These are phyloP conservation scores for Nicotiana knightiana DNA, from an alignment of 257 asterid species.

Conservation along the genomic window DNA sequence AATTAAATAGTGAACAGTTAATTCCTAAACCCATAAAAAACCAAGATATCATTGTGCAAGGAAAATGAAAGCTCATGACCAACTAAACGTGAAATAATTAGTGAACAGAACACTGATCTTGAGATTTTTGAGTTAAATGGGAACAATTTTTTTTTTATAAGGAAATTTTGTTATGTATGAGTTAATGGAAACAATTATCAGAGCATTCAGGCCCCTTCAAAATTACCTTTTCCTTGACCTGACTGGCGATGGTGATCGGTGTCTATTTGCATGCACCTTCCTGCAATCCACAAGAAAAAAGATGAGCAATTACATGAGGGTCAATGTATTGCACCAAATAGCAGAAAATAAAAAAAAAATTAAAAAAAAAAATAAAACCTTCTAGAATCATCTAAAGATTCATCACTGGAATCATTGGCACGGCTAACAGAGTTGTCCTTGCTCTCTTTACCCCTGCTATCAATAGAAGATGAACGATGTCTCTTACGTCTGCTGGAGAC, in stretches of 20 bases:
- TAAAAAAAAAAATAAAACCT: conserved; percentile 29
- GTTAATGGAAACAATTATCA: background rate
- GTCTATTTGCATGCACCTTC: conserved; percentile 59
- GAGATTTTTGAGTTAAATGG: background rate
- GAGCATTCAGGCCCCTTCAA: conserved; percentile 7
- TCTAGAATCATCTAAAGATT: conserved; percentile 67
- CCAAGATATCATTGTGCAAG: background rate
- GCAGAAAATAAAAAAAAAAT: background rate
- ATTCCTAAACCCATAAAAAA: background rate
- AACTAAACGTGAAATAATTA: background rate
- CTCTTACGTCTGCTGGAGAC: conserved; percentile 61
- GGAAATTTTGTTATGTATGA: no score
- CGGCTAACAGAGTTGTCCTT: conserved; percentile 37
- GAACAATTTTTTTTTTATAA: no score
- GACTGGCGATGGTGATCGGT: conserved; percentile 68
- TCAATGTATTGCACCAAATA: background rate
- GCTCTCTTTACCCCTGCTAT: conserved; percentile 52
- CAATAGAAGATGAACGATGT: conserved; percentile 54
- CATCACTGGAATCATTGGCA: conserved; percentile 54
- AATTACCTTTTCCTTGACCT: conserved; percentile 77
- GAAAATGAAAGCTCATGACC: background rate
- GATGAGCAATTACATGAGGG: conserved; percentile 3
- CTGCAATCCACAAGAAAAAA: conserved; percentile 39
- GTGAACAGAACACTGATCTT: background rate
- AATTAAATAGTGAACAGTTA: background rate